Evolutionary conservation across 345 rosid genomes (phyloP).

Genomic region (Bruguiera sexangula): DNA sequence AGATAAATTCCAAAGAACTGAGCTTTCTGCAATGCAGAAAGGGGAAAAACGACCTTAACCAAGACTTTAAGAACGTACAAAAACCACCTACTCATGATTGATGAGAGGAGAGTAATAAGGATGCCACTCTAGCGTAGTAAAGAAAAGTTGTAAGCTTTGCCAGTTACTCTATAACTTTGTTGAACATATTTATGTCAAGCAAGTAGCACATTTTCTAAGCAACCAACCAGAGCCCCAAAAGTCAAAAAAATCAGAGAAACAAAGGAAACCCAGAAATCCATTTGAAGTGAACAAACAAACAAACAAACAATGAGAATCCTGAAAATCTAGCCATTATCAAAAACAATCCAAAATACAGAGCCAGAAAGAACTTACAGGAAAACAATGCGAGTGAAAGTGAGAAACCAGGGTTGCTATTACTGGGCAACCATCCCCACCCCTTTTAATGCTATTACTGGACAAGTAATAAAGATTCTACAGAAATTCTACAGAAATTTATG

Average conservation of each 20-base stretch:
- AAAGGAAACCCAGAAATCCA: not conserved
- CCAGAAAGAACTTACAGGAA: slow-evolving; percentile 29
- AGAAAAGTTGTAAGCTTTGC: no score
- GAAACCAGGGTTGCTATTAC: not conserved
- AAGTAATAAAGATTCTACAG: slow-evolving; percentile 1
- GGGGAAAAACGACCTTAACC: not conserved
- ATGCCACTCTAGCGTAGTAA: no score
- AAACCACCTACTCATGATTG: no score
- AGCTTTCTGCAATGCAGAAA: slow-evolving; percentile 1
- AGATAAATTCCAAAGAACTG: not conserved
- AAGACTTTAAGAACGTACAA: not conserved
- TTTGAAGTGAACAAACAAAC: slow-evolving; percentile 4
- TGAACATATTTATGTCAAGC: no score
- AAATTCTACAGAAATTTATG: slow-evolving; percentile 12
- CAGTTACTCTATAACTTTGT: no score
- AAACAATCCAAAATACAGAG: no score
- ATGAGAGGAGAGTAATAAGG: no score
- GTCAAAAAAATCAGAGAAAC: not conserved
- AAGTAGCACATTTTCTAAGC: slow-evolving; percentile 6
- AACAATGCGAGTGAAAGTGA: not conserved
- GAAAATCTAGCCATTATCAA: not conserved
- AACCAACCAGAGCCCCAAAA: not conserved
- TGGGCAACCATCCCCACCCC: not conserved
- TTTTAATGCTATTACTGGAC: not conserved
- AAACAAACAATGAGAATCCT: not conserved